Conservation (phyloP, 1,284 basidiomycete species). For the Trametes polyzona region DNA sequence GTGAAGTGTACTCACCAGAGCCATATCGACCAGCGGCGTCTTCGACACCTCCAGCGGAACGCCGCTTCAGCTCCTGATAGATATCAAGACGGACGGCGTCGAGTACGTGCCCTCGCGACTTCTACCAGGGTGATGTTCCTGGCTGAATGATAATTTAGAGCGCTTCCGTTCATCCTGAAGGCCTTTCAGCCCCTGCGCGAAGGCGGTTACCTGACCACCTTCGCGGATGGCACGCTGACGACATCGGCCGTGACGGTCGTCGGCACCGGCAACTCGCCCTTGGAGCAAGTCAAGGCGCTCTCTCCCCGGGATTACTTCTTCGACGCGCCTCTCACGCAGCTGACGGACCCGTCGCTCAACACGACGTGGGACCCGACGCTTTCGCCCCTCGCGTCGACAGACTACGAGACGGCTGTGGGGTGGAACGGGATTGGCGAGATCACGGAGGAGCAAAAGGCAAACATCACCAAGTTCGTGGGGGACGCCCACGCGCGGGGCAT, state of each 20-base stretch:
- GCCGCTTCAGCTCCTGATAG: slow-evolving; percentile 52
- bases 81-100: slow-evolving; percentile 56
- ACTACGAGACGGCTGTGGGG: slow-evolving; percentile 50
- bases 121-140: neutral
- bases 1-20: neutral
- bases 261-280: slow-evolving; percentile 61
- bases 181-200: slow-evolving; percentile 52
- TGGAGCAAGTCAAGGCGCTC: slow-evolving; percentile 49
- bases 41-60: slow-evolving; percentile 49
- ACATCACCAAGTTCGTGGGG: slow-evolving; percentile 43
- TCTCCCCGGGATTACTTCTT: slow-evolving; percentile 55
- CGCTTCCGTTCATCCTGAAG: slow-evolving; percentile 48
- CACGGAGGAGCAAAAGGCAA: slow-evolving; percentile 41
- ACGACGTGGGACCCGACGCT: slow-evolving; percentile 47
- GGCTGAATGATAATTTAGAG: slow-evolving; percentile 35
- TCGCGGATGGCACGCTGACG: slow-evolving; percentile 44
- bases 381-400: slow-evolving; percentile 54
- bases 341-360: slow-evolving; percentile 42
- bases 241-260: slow-evolving; percentile 48
- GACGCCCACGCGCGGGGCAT: slow-evolving; percentile 52
- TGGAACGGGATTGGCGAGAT: slow-evolving; percentile 53
- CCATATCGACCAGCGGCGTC: slow-evolving; percentile 40
- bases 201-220: slow-evolving; percentile 52
- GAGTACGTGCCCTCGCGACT: slow-evolving; percentile 37
- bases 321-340: slow-evolving; percentile 52